Evolutionary conservation across 306 rosid species (phyloP).

Genomic region (Gillenia trifoliata): DNA sequence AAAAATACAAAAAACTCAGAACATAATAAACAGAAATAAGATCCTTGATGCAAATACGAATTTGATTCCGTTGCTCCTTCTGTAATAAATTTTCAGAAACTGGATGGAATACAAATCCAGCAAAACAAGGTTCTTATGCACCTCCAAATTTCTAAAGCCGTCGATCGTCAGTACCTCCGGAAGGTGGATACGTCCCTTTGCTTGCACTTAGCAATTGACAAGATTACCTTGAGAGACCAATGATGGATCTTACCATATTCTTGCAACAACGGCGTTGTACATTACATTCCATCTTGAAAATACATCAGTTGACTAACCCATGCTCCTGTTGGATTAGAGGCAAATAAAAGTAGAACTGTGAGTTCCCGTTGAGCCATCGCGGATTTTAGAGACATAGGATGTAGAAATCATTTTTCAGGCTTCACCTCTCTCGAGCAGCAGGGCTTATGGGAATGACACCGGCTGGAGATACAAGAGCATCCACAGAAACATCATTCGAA

Average conservation of each 20-base stretch:
- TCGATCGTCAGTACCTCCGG: not conserved
- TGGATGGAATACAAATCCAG: not conserved
- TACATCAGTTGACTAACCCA: not conserved
- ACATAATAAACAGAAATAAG: no score
- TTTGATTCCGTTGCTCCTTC: not conserved
- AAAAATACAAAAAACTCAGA: no score
- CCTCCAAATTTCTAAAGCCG: not conserved
- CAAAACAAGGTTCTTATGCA: not conserved
- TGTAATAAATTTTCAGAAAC: not conserved
- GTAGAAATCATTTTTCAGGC: not conserved
- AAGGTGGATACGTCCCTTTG: not conserved
- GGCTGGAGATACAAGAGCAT: constrained; percentile 70
- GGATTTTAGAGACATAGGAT: not conserved
- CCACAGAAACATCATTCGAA: constrained; percentile 57
- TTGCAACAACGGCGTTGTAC: not conserved
- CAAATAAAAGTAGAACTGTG: not conserved
- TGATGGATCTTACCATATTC: not conserved
- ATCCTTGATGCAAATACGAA: no score
- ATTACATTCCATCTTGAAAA: not conserved
- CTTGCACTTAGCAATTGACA: not conserved
- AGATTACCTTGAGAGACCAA: not conserved
- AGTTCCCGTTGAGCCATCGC: not conserved
- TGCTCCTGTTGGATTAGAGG: not conserved
- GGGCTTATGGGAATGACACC: constrained; percentile 73
- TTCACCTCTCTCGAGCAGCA: constrained; percentile 59